phyloP scores from a whole-genome alignment of 345 rosid genomes.

The Aquilaria malaccensis region DNA sequence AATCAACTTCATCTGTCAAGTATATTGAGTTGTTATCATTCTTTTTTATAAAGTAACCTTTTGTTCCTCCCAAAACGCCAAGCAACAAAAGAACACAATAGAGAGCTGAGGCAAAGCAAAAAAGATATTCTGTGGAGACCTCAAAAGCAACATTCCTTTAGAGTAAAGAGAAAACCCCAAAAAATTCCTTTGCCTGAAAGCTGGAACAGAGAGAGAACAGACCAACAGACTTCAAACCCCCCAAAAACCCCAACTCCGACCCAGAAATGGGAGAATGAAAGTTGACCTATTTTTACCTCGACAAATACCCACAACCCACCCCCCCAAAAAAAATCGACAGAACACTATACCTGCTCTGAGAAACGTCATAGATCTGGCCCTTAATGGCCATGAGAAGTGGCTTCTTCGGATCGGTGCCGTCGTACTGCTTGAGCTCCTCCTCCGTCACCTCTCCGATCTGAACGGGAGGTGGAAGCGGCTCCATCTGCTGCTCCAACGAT shows the following conservation, averaged over 20 bases:
- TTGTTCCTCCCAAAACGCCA: not conserved
- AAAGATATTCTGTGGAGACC: not conserved
- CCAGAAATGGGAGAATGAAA: not conserved
- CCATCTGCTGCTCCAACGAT: slow-evolving; percentile 41
- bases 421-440: slow-evolving; percentile 79
- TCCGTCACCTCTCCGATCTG: slow-evolving; percentile 86
- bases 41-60: too few species aligned
- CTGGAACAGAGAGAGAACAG: not conserved
- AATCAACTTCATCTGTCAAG: too few species aligned
- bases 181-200: slow-evolving; percentile 1
- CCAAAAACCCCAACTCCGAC: not conserved
- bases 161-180: not conserved
- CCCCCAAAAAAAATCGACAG: not conserved
- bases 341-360: slow-evolving; percentile 72
- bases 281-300: not conserved
- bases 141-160: not conserved
- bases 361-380: slow-evolving; percentile 99
- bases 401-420: slow-evolving; percentile 74
- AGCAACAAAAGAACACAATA: not conserved
- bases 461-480: slow-evolving; percentile 80
- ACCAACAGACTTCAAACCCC: slow-evolving; percentile 5
- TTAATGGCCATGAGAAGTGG: slow-evolving; percentile 98
- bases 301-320: not conserved
- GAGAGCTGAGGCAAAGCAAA: not conserved
- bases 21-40: too few species aligned